Evolutionary conservation across 1,284 basidiomycete species (phyloP), one percentile per base, ranked within the genome.

Genomic region (Calocybe gambosa): DNA sequence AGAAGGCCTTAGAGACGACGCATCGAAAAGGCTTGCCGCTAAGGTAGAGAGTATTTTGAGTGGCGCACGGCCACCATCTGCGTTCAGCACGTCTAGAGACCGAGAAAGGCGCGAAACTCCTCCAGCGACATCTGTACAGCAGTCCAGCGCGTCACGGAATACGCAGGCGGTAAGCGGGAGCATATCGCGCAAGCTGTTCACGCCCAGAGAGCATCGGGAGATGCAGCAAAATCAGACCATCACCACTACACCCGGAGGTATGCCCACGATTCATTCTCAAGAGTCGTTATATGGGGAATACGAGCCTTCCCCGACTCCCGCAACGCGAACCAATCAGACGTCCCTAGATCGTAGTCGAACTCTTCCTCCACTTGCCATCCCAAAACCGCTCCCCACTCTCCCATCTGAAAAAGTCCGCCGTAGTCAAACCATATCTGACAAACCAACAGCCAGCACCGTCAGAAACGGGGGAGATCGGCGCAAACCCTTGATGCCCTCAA

Each of bases 271-370:
- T 43, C 72, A 70, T 54, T 75, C 68, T 42, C 76, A 65, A 42
- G 70, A 67, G 55, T 73, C 66, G 13, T 38, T 73, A 2, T 65
- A 66, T 21, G 66, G 65, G n/a, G 52, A 50, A 2, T 71, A 78
- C 49, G 83, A 85, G 12, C 81, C 82, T 0, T 84, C 82, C 1
- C 82, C 84, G 0, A 82, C 82, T 0, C 82, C 82, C 29, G 67
- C 65, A 3, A 66, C 78, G 6, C 68, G 80, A 34, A 63, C 62
- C 13, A 46, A 55, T 20, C 45, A 39, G 29, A 52, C 25, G 23
- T 55, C 52, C 13, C 51, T 58, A 2, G 70, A 71, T 18, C 67
- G 69, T 23, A 60, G 63, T 19, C 68, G 67, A 40, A 59, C 67
- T 0, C 59, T 79, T 3, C 72, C 77, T 1, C 61, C 73, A 4